These are phyloP conservation scores for Sporothrix humicola DNA, from an alignment of 2,329 filamentous ascomycete species.

Conservation along the genomic window DNA sequence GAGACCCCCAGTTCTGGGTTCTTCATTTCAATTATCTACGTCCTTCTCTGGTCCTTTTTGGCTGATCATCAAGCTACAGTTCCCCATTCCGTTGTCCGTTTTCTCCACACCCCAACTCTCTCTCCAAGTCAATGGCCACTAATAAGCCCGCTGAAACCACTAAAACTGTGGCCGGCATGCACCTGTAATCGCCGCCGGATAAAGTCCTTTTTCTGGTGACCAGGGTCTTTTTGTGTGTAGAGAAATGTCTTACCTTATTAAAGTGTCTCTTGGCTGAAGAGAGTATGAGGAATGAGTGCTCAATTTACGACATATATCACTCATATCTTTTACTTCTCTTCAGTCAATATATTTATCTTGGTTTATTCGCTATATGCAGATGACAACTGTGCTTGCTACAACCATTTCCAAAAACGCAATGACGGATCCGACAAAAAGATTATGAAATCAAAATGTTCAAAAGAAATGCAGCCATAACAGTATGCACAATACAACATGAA, in stretches of 20 bases:
- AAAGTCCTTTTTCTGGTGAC: background rate
- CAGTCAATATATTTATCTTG: background rate
- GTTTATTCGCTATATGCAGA: background rate
- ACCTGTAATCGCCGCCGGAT: constrained; percentile 19
- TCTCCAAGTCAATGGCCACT: background rate
- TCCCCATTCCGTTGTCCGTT: background rate
- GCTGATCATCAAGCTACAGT: background rate
- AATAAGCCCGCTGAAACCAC: constrained; percentile 4
- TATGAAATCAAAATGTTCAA: background rate
- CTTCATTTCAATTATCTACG: background rate
- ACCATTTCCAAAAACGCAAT: background rate
- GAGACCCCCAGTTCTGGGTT: background rate
- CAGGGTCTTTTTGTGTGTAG: background rate
- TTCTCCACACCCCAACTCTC: background rate
- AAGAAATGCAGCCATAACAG: background rate
- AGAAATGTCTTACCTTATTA: constrained; percentile 7
- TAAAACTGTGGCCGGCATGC: background rate
- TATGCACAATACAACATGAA: background rate
- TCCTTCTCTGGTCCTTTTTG: background rate
- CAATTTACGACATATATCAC: background rate
- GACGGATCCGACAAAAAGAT: background rate
- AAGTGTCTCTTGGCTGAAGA: background rate
- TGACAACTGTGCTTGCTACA: background rate
- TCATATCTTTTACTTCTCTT: background rate
- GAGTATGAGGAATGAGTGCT: too few relatives aligned